A percentile compares a stretch with the other conserved stretches of the same genome.
phyloP scores from a whole-genome alignment of 2,329 filamentous ascomycete genomes.

The Pseudogymnoascus sp. region DNA sequence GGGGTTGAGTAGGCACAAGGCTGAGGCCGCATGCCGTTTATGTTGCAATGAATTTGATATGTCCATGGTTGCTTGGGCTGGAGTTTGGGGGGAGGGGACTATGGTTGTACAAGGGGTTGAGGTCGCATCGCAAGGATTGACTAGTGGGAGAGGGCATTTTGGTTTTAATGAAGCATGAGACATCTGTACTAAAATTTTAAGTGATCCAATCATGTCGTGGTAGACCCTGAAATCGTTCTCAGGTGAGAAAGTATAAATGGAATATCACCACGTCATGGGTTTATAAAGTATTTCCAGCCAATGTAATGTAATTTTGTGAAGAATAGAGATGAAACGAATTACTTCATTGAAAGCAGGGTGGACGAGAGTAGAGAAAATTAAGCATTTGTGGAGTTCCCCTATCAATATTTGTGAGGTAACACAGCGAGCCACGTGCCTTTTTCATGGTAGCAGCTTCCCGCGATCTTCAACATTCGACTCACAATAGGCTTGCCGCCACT shows the following conservation, averaged over 20 bases:
- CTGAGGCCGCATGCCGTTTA: neutral
- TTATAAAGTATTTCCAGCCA: neutral
- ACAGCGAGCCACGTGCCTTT: constrained; percentile 1
- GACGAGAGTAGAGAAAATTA: neutral
- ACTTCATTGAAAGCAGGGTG: neutral
- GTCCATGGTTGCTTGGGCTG: neutral
- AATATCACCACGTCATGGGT: neutral
- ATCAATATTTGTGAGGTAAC: neutral
- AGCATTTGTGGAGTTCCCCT: neutral
- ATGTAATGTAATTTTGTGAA: neutral
- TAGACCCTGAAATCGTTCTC: neutral
- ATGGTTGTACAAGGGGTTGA: neutral
- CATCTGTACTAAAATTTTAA: constrained; percentile 2
- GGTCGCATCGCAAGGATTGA: neutral
- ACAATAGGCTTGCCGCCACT: neutral
- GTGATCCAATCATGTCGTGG: neutral
- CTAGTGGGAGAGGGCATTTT: neutral
- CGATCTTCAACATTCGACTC: neutral
- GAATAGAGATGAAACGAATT: neutral
- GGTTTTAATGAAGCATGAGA: constrained; percentile 5
- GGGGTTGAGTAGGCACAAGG: neutral
- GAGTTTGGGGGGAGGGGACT: neutral
- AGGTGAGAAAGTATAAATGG: neutral
- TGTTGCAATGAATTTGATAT: constrained; percentile 2
- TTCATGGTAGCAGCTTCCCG: neutral